Conservation (phyloP, 805 yeast species). For the Pichia ethanolica region DNA sequence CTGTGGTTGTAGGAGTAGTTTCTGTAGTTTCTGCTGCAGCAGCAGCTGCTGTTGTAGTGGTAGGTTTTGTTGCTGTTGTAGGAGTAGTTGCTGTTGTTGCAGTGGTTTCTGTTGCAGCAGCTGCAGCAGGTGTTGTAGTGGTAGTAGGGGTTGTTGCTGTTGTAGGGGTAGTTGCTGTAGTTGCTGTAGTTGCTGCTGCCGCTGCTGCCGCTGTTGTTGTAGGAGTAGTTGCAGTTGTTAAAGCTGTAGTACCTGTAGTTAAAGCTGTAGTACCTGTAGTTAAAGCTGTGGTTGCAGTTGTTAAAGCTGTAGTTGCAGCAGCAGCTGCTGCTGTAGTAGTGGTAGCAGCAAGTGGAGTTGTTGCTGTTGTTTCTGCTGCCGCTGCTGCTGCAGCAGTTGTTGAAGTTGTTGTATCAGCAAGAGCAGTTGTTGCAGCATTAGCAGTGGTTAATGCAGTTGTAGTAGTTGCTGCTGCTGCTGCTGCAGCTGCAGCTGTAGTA, state of each 20-base stretch:
- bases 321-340: constrained; percentile 7
- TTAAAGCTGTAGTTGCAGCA: constrained; percentile 6
- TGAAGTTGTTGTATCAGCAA: constrained; percentile 6
- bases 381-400: constrained; percentile 8
- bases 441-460: constrained; percentile 4
- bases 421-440: constrained; percentile 6
- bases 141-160: constrained; percentile 9
- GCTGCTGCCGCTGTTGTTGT: constrained; percentile 2
- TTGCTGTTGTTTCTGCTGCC: constrained; percentile 2
- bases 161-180: constrained; percentile 8
- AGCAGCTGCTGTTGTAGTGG: not conserved
- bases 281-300: constrained; percentile 8
- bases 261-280: constrained; percentile 9
- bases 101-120: constrained; percentile 8
- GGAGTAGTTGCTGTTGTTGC: constrained; percentile 8
- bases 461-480: not conserved
- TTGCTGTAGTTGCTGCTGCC: constrained; percentile 7
- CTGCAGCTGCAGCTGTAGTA: not conserved
- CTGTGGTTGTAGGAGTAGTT: constrained; percentile 10
- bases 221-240: not conserved
- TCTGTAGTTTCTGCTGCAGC: not conserved
- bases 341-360: constrained; percentile 4
- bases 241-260: constrained; percentile 10
- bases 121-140: constrained; percentile 10
- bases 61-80: not conserved